A percentile compares a stretch with the other conserved stretches of the same genome.
Conservation (phyloP, 176 grass and related monocot genomes). For the Urochloa ruziziensis region DNA sequence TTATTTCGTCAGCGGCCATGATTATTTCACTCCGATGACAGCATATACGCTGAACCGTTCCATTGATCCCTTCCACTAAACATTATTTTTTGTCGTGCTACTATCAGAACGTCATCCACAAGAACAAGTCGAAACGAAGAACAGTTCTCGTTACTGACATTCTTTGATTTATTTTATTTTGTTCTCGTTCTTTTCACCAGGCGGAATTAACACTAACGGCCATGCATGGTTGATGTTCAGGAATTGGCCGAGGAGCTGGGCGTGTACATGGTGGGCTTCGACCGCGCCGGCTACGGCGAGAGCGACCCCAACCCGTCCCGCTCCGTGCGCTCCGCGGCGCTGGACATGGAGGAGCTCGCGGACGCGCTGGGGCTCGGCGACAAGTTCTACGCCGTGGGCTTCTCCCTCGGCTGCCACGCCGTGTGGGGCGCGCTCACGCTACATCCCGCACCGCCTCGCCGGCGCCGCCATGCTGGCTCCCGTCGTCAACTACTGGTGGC, state of each 20-base stretch:
- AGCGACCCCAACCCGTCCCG: constrained; percentile 66
- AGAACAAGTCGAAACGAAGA: constrained; percentile 5
- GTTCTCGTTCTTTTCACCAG: neutral
- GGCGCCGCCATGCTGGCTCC: constrained; percentile 65
- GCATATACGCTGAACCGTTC: neutral
- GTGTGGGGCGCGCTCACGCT: constrained; percentile 61
- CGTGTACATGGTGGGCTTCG: constrained; percentile 80
- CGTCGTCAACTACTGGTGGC: constrained; percentile 80
- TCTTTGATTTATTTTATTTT: neutral
- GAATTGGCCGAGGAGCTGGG: constrained; percentile 57
- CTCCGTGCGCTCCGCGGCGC: constrained; percentile 50
- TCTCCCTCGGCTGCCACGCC: constrained; percentile 66
- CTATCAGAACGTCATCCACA: neutral
- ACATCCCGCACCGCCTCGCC: constrained; percentile 55
- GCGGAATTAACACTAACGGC: neutral
- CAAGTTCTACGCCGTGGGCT: constrained; percentile 57
- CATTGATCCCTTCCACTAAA: neutral
- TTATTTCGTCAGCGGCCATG: constrained; percentile 2
- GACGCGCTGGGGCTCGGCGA: constrained; percentile 50
- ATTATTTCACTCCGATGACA: neutral
- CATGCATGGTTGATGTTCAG: constrained; percentile 1
- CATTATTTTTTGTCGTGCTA: neutral
- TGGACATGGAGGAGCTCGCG: constrained; percentile 63
- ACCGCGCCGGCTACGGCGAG: constrained; percentile 68
- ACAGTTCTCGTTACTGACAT: neutral